Conservation (phyloP, 2,329 filamentous ascomycete species). For the Cladosporium velox region DNA sequence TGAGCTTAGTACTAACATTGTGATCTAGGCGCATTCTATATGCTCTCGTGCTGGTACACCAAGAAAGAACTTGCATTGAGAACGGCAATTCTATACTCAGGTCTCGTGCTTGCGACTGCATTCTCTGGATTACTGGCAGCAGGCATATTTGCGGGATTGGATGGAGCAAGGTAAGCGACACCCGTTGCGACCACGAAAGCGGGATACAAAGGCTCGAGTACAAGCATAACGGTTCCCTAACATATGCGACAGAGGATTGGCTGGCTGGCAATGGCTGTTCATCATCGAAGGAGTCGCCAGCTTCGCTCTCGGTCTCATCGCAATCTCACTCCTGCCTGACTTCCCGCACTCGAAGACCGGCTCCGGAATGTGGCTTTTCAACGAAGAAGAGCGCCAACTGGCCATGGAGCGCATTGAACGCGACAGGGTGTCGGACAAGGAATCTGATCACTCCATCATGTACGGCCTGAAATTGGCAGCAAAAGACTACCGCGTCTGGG, state of each 20-base stretch:
- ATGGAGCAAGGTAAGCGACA: slow-evolving; percentile 44
- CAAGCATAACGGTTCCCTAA: neutral
- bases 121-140: slow-evolving; percentile 15
- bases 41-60: slow-evolving; percentile 41
- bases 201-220: too few species aligned
- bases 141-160: slow-evolving; percentile 49
- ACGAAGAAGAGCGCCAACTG: slow-evolving; percentile 40
- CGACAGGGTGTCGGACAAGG: slow-evolving; percentile 52
- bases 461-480: slow-evolving; percentile 15
- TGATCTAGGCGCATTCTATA: slow-evolving; percentile 30
- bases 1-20: neutral
- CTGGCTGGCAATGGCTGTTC: slow-evolving; percentile 19
- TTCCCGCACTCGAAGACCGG: slow-evolving; percentile 50
- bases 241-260: slow-evolving; percentile 23
- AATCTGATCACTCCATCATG: slow-evolving; percentile 42
- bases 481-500: slow-evolving; percentile 13
- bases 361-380: slow-evolving; percentile 45
- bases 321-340: slow-evolving; percentile 65
- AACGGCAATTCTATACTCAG: slow-evolving; percentile 1
- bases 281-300: slow-evolving; percentile 42
- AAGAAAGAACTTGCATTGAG: slow-evolving; percentile 26
- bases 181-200: too few species aligned
- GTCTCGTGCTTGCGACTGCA: slow-evolving; percentile 7
- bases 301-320: slow-evolving; percentile 58
- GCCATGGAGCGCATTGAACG: slow-evolving; percentile 28